phyloP scores from a whole-genome alignment of 768 basidiomycete genomes.

The Trametes meyenii region DNA sequence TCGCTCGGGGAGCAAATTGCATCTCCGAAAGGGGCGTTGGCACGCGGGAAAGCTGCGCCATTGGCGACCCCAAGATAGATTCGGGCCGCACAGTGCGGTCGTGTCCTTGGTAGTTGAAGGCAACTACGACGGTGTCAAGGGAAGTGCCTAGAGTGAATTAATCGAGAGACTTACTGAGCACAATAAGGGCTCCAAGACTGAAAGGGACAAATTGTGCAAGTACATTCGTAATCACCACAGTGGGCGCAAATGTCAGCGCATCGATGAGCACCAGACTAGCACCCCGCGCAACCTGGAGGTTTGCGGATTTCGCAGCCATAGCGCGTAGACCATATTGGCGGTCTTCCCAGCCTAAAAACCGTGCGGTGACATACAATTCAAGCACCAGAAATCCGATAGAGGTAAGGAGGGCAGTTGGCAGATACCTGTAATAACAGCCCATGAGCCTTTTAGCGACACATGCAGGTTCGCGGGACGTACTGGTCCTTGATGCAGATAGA shows the following conservation, averaged over 20 bases:
- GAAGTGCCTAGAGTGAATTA: no score
- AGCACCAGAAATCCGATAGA: slow-evolving; percentile 40
- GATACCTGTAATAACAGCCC: slow-evolving; percentile 35
- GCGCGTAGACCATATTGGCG: slow-evolving; percentile 22
- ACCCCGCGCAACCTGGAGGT: slow-evolving; percentile 38
- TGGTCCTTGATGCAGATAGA: slow-evolving; percentile 39
- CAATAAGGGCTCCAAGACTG: slow-evolving; percentile 43
- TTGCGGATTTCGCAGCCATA: slow-evolving; percentile 28
- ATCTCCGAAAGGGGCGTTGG: not conserved
- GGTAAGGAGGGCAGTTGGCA: slow-evolving; percentile 41
- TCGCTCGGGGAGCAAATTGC: not conserved
- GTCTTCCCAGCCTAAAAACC: slow-evolving; percentile 35
- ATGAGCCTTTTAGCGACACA: not conserved
- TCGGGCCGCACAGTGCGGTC: not conserved
- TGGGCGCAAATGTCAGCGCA: slow-evolving; percentile 43
- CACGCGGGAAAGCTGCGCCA: not conserved
- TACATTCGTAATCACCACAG: slow-evolving; percentile 37
- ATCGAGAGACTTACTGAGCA: slow-evolving; percentile 39
- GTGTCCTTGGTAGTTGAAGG: slow-evolving; percentile 19
- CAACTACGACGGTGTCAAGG: slow-evolving; percentile 11
- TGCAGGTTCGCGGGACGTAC: slow-evolving; percentile 18
- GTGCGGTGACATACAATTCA: slow-evolving; percentile 43
- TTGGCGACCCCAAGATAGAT: not conserved
- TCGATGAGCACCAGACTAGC: slow-evolving; percentile 48
- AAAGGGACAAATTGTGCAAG: slow-evolving; percentile 46